These are phyloP conservation scores for Whalleya microplaca DNA, from an alignment of 2,329 filamentous ascomycete species.

Conservation along the genomic window DNA sequence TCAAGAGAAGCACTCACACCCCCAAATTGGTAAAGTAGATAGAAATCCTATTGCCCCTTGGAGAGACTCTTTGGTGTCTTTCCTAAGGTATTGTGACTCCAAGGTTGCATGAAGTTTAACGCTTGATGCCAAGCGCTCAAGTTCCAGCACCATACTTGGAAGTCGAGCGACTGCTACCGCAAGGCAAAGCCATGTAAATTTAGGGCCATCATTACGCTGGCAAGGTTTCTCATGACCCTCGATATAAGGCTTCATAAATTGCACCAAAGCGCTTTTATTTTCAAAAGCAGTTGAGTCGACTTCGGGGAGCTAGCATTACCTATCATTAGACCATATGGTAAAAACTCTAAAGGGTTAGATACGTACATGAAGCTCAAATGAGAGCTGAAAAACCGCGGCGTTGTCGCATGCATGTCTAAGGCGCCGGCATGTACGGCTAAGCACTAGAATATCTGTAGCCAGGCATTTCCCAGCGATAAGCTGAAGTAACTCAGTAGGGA, in stretches of 20 bases:
- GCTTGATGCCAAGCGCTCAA: constrained; percentile 9
- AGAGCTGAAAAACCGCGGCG: constrained; percentile 17
- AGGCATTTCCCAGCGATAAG: constrained; percentile 18
- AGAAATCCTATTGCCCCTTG: constrained; percentile 19
- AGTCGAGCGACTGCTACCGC: constrained; percentile 19
- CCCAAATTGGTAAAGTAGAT: constrained; percentile 25
- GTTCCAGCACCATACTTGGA: constrained; percentile 4
- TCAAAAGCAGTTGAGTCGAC: constrained; percentile 74
- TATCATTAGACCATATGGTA: not conserved
- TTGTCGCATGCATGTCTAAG: constrained; percentile 13
- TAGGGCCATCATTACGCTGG: constrained; percentile 14
- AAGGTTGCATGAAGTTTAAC: constrained; percentile 5
- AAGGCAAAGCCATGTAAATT: constrained; percentile 22
- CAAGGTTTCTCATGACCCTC: constrained; percentile 18
- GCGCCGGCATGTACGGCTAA: constrained; percentile 15
- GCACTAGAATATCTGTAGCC: constrained; percentile 14
- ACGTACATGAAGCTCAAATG: constrained; percentile 18
- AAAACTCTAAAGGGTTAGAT: not conserved
- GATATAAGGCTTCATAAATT: constrained; percentile 18
- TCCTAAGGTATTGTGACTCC: constrained; percentile 5
- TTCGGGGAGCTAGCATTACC: constrained; percentile 48
- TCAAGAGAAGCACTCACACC: constrained; percentile 17
- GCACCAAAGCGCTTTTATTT: constrained; percentile 51
- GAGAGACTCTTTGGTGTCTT: constrained; percentile 14
- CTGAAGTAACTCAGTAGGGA: constrained; percentile 20